Base-by-base conservation (phyloP, 352 stramenopile species). In the Thalassiosira pacifica region DNA sequence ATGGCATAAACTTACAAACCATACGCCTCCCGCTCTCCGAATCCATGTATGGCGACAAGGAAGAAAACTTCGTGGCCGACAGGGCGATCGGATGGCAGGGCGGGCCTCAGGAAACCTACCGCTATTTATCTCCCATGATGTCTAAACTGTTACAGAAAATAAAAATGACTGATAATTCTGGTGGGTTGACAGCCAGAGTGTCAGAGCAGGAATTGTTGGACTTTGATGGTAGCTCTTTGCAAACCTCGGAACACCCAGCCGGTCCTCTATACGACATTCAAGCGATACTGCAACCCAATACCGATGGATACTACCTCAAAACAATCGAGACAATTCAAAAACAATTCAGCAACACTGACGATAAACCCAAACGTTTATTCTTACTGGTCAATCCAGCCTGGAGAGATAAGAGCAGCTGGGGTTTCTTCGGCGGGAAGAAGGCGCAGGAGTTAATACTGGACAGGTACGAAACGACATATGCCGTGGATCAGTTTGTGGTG, bases 21-120 rank as follows among this genome's bases (percentile, higher is more conserved):
- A 76, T 86, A 11, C 70, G 71, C 32, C 67, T 86, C 0, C 71
- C 79, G 34, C 71, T 86, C 3, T 76, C 59, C 22, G 63, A 86
- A 53, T 59, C 71, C 22, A 86, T 86, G 29, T 86, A 86, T 48
- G 31, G 29, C 24, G 27, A 80, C 22, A 77, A 70, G 53, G 70
- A 82, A 68, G 79, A 86, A 69, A 37, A 34, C 2, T 82, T 86
- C 27, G 79, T 86, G 6, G 79, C 79, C 0, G 71, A 81, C 60
- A 29, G 79, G 13, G 79, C 79, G 34, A 82, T 86, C 52, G 79
- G 79, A 32, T 86, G 79, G 79, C 79, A 86, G 53, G 79, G 79
- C n/a, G 79, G 79, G 3, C 79, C 79, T 22, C 64, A 72, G 45
- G 79, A 86, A 70, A 86, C 79, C 18, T 77, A 67, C 57, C 70